phyloP scores from a whole-genome alignment of 2,329 filamentous ascomycete genomes.

The Trichophyton equinum region DNA sequence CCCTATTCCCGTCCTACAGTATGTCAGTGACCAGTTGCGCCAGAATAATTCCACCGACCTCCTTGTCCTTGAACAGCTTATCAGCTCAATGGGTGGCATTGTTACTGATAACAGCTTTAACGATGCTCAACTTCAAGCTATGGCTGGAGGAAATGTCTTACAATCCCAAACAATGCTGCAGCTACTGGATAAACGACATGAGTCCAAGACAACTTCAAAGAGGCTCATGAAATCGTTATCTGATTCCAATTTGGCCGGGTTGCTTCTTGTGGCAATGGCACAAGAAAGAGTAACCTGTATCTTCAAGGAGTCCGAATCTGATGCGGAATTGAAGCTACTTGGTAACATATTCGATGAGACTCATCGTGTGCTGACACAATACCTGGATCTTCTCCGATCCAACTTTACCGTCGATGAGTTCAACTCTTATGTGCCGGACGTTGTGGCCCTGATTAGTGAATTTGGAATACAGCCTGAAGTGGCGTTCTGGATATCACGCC shows the following conservation, averaged over 20 bases:
- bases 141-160: constrained; percentile 73
- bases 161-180: constrained; percentile 69
- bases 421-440: constrained; percentile 61
- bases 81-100: constrained; percentile 87
- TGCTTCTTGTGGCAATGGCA: constrained; percentile 77
- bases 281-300: constrained; percentile 83
- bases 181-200: constrained; percentile 69
- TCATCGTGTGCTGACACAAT: constrained; percentile 72
- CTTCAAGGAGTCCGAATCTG: constrained; percentile 52
- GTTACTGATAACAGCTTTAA: constrained; percentile 77
- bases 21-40: constrained; percentile 72
- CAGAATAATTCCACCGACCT: constrained; percentile 78
- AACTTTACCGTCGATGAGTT: constrained; percentile 68
- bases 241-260: constrained; percentile 64
- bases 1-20: constrained; percentile 72
- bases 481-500: constrained; percentile 72
- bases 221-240: constrained; percentile 69
- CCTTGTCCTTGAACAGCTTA: constrained; percentile 79
- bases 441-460: constrained; percentile 59
- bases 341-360: constrained; percentile 84
- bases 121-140: constrained; percentile 71
- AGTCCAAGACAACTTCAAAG: constrained; percentile 60
- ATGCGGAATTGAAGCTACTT: constrained; percentile 76
- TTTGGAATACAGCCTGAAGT: constrained; percentile 69
- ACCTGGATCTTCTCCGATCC: constrained; percentile 73